phyloP scores from a whole-genome alignment of 441 rosid genomes.

The Adansonia grandidieri region DNA sequence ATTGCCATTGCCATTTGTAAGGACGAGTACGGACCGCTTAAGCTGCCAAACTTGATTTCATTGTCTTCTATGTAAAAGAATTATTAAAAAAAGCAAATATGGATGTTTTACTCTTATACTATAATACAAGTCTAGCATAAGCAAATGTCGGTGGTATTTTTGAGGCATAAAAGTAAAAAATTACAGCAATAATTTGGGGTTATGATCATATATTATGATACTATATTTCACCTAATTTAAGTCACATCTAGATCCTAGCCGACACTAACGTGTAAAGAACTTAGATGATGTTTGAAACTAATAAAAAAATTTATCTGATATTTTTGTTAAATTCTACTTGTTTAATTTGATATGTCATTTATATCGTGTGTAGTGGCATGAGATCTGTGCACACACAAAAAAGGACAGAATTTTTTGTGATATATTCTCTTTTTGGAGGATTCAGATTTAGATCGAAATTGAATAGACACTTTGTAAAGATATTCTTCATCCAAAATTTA shows the following conservation, averaged over 20 bases:
- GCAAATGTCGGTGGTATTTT: background rate
- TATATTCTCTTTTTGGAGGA: no score
- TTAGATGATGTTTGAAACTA: background rate
- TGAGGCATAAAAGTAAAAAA: background rate
- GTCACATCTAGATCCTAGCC: background rate
- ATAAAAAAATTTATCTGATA: background rate
- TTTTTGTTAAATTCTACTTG: background rate
- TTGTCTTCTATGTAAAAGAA: no score
- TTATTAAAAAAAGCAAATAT: no score
- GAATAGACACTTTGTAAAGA: background rate
- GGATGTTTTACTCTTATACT: background rate
- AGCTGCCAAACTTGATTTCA: no score
- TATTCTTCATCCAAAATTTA: background rate
- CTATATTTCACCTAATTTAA: background rate
- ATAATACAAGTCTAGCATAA: background rate
- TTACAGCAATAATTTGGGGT: background rate
- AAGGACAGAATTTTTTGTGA: no score
- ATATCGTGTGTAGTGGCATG: background rate
- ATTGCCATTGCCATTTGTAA: background rate
- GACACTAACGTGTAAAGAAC: background rate
- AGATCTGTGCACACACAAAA: background rate
- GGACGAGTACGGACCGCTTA: no score
- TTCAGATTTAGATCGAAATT: background rate
- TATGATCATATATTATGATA: background rate
- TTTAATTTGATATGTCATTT: background rate